Evolutionary conservation across 169 alveolate species (phyloP).

Genomic region (Plasmodium berghei): DNA sequence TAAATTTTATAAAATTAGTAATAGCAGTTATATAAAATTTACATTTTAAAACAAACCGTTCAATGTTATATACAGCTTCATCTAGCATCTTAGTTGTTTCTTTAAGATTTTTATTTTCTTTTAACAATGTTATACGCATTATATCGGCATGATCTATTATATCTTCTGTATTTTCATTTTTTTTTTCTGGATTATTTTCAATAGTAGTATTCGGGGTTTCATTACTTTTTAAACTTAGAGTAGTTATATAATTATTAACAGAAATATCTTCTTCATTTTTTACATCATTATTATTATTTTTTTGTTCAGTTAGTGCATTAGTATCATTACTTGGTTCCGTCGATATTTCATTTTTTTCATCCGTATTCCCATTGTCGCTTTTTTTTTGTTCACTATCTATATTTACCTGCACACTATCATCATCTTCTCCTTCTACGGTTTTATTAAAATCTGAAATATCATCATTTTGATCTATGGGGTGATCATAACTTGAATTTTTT

Average conservation of each 20-base stretch:
- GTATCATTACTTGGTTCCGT: too few relatives aligned
- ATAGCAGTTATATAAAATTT: slow-evolving; percentile 39
- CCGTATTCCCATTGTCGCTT: too few relatives aligned
- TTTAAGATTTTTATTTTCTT: slow-evolving; percentile 27
- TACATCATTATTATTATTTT: background rate
- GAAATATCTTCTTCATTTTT: background rate
- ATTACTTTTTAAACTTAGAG: too few relatives aligned
- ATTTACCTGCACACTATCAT: too few relatives aligned
- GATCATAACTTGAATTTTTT: too few relatives aligned
- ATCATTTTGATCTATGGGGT: too few relatives aligned
- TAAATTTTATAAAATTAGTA: slow-evolving; percentile 24
- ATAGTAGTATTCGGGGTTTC: too few relatives aligned
- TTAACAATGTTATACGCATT: slow-evolving; percentile 15
- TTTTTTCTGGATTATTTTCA: background rate
- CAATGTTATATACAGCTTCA: slow-evolving; percentile 27
- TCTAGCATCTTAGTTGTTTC: slow-evolving; percentile 36
- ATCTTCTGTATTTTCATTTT: background rate
- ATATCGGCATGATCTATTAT: background rate
- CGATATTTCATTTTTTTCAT: too few relatives aligned
- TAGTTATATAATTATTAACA: too few relatives aligned
- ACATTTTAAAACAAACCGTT: slow-evolving; percentile 20
- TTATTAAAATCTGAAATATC: too few relatives aligned
- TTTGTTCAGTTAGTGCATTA: background rate
- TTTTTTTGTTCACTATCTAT: too few relatives aligned
- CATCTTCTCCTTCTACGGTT: too few relatives aligned